These are phyloP conservation scores for Rhynchospora pubera DNA, from an alignment of 176 grass and related monocot species.

Conservation along the genomic window DNA sequence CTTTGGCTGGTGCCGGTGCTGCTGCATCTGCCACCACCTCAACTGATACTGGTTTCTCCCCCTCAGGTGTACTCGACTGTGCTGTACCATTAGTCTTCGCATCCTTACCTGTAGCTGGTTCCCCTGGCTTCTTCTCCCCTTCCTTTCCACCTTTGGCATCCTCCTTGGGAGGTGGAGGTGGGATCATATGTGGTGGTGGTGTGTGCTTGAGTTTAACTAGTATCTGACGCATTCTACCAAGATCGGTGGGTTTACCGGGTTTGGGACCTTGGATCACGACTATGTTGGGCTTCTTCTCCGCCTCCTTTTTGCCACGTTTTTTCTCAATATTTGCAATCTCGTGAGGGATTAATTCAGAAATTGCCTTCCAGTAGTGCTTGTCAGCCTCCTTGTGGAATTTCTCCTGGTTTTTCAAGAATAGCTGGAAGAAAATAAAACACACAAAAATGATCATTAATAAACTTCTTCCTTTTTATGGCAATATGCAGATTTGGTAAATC, in stretches of 20 bases:
- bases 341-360: slow-evolving; percentile 63
- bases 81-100: not conserved
- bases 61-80: not conserved
- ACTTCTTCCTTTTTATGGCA: not conserved
- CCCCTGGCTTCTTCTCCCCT: slow-evolving; percentile 8
- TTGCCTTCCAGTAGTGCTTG: slow-evolving; percentile 57
- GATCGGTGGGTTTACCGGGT: slow-evolving; percentile 59
- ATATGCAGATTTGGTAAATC: not conserved
- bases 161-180: slow-evolving; percentile 12
- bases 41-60: not conserved
- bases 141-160: slow-evolving; percentile 14
- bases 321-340: slow-evolving; percentile 62
- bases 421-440: slow-evolving; percentile 18
- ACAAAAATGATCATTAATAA: not conserved
- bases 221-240: slow-evolving; percentile 55
- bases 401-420: slow-evolving; percentile 52
- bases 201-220: slow-evolving; percentile 52
- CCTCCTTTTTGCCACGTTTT: slow-evolving; percentile 42
- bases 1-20: not conserved
- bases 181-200: slow-evolving; percentile 51
- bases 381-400: slow-evolving; percentile 71
- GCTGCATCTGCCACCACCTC: not conserved
- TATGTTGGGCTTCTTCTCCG: slow-evolving; percentile 38
- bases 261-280: slow-evolving; percentile 57
- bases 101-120: slow-evolving; percentile 1